These are phyloP conservation scores for Mediolabrus comicus DNA, from an alignment of 108 stramenopile genomes.

Conservation along the genomic window DNA sequence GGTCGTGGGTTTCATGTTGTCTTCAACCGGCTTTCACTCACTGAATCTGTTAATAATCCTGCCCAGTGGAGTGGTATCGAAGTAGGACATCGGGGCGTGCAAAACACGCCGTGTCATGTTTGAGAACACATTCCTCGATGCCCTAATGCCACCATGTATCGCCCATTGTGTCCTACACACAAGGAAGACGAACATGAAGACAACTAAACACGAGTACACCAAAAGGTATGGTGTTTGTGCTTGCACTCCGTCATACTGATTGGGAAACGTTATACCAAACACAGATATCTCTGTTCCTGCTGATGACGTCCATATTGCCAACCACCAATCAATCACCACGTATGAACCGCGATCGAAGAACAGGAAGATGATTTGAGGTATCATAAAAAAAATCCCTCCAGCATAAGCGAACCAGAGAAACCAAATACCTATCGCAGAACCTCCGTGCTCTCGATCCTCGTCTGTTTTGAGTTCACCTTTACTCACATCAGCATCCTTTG, in stretches of 20 bases:
- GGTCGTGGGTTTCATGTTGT: constrained; percentile 66
- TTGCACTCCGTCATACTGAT: constrained; percentile 59
- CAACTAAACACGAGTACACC: constrained; percentile 47
- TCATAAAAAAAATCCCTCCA: constrained; percentile 63
- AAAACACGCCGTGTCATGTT: constrained; percentile 56
- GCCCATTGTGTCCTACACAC: constrained; percentile 57
- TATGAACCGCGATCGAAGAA: constrained; percentile 73
- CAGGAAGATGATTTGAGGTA: constrained; percentile 50
- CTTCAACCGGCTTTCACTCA: constrained; percentile 79
- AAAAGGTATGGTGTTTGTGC: constrained; percentile 65
- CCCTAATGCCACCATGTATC: constrained; percentile 40
- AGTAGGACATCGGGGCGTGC: constrained; percentile 82
- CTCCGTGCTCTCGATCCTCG: constrained; percentile 78
- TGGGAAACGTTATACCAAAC: constrained; percentile 55
- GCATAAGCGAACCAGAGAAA: constrained; percentile 77
- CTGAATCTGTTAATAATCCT: constrained; percentile 92
- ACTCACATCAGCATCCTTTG: constrained; percentile 4
- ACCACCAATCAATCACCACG: constrained; percentile 82
- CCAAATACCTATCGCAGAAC: constrained; percentile 72
- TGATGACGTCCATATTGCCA: constrained; percentile 80
- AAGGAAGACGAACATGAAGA: constrained; percentile 50
- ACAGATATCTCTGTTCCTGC: constrained; percentile 43
- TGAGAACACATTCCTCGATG: constrained; percentile 22
- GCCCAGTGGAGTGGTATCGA: constrained; percentile 93
- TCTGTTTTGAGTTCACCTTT: constrained; percentile 34